Conservation (phyloP, 345 rosid genomes). For the Citrus cavaleriei region DNA sequence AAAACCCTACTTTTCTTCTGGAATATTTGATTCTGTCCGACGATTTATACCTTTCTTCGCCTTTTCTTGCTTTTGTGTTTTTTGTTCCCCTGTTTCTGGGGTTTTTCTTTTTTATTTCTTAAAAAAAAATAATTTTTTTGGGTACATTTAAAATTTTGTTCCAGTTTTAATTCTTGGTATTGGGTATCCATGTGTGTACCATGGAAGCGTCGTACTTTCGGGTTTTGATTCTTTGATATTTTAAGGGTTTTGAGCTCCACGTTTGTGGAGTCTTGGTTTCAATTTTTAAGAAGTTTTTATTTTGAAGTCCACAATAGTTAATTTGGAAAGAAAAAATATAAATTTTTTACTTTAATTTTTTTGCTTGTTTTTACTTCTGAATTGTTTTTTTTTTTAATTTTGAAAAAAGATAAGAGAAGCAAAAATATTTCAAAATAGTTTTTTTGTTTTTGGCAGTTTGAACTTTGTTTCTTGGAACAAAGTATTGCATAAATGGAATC, state of each 20-base stretch:
- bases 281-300: background rate
- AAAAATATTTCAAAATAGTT: background rate
- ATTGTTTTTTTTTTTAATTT: background rate
- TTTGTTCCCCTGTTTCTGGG: background rate
- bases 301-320: background rate
- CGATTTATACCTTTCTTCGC: background rate
- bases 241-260: background rate
- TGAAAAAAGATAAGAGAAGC: no score
- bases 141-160: background rate
- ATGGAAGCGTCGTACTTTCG: background rate
- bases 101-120: background rate
- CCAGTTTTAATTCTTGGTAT: background rate
- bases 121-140: background rate
- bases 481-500: background rate
- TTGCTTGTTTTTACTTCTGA: background rate
- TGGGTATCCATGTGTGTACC: background rate
- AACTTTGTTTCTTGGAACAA: background rate
- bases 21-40: background rate
- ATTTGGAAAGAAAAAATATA: background rate
- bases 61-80: background rate
- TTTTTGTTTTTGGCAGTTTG: background rate
- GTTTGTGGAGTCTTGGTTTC: background rate
- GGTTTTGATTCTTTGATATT: background rate
- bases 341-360: no score
- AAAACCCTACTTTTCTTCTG: background rate